Conservation (phyloP, 2,329 filamentous ascomycete genomes). For the Zelopaecilomyces penicillatus region DNA sequence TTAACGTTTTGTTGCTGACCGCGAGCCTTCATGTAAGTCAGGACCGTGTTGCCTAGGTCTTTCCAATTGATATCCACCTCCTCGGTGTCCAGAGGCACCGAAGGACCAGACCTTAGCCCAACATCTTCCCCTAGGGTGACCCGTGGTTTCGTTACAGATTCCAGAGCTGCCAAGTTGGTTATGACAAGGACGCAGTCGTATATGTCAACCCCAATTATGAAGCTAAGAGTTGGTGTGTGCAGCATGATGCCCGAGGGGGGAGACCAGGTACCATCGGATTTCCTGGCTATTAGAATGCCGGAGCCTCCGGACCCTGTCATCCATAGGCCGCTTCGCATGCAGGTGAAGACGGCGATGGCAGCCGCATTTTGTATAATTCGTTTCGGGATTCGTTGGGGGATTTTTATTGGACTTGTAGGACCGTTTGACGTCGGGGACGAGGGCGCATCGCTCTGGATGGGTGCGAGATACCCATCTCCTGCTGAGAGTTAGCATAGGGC, state of each 20-base stretch:
- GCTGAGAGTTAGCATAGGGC: constrained; percentile 13
- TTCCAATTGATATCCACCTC: constrained; percentile 44
- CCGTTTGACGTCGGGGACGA: constrained; percentile 21
- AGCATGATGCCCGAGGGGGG: constrained; percentile 85
- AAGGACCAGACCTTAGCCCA: constrained; percentile 66
- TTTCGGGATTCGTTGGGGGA: constrained; percentile 74
- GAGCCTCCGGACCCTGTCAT: constrained; percentile 85
- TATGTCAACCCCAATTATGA: constrained; percentile 85
- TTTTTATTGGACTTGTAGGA: constrained; percentile 42
- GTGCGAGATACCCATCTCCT: constrained; percentile 50
- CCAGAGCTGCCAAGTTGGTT: constrained; percentile 75
- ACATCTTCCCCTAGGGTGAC: constrained; percentile 78
- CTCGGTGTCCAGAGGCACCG: constrained; percentile 46
- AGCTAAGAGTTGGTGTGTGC: constrained; percentile 81
- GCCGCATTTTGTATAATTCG: constrained; percentile 83
- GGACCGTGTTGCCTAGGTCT: constrained; percentile 45
- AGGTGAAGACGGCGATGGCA: constrained; percentile 88
- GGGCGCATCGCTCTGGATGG: constrained; percentile 27
- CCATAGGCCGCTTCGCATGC: constrained; percentile 90
- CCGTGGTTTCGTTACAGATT: constrained; percentile 71
- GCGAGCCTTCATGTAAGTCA: constrained; percentile 51
- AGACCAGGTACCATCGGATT: constrained; percentile 82
- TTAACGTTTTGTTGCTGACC: constrained; percentile 48
- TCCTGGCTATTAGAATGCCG: constrained; percentile 75
- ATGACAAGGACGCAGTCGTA: constrained; percentile 94